Evolutionary conservation across 345 rosid species (phyloP).

Genomic region (Camelina neglecta): DNA sequence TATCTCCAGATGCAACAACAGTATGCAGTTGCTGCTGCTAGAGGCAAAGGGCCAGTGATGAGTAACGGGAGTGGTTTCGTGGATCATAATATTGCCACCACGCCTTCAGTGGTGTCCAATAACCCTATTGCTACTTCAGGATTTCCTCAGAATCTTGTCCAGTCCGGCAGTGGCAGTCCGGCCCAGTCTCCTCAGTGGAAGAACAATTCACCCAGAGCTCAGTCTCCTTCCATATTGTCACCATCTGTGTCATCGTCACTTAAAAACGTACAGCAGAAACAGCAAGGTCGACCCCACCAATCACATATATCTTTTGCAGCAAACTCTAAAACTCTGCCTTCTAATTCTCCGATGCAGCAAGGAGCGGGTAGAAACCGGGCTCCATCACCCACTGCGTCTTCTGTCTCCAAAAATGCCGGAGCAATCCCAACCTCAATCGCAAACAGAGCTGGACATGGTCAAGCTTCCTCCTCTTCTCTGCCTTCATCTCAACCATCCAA

Average conservation of each 20-base stretch:
- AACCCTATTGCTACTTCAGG: conserved; percentile 54
- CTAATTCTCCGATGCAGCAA: conserved; percentile 52
- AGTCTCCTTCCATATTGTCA: conserved; percentile 50
- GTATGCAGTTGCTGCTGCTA: conserved; percentile 57
- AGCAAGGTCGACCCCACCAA: conserved; percentile 64
- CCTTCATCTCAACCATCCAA: conserved; percentile 66
- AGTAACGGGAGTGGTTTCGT: conserved; percentile 62
- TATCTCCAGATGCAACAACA: conserved; percentile 62
- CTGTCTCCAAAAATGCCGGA: conserved; percentile 74
- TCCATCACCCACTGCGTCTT: conserved; percentile 67
- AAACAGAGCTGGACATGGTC: conserved; percentile 58
- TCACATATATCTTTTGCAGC: conserved; percentile 63
- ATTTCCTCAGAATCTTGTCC: conserved; percentile 67
- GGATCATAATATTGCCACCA: conserved; percentile 54
- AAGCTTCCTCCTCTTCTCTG: conserved; percentile 46
- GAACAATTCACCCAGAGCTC: conserved; percentile 51
- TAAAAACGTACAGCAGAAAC: conserved; percentile 61
- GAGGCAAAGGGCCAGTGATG: conserved; percentile 58
- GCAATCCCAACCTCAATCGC: conserved; percentile 66
- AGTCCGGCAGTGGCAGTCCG: conserved; percentile 52
- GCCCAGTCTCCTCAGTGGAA: conserved; percentile 79
- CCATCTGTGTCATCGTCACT: conserved; percentile 54
- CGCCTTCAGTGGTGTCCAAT: conserved; percentile 55
- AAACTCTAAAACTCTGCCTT: conserved; percentile 54
- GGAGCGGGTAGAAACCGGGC: conserved; percentile 46